Percentiles rank a stretch among this genome's conserved stretches.
Evolutionary conservation across 495 filamentous ascomycete genomes (phyloP).

Genomic region (Rhypophila decipiens): DNA sequence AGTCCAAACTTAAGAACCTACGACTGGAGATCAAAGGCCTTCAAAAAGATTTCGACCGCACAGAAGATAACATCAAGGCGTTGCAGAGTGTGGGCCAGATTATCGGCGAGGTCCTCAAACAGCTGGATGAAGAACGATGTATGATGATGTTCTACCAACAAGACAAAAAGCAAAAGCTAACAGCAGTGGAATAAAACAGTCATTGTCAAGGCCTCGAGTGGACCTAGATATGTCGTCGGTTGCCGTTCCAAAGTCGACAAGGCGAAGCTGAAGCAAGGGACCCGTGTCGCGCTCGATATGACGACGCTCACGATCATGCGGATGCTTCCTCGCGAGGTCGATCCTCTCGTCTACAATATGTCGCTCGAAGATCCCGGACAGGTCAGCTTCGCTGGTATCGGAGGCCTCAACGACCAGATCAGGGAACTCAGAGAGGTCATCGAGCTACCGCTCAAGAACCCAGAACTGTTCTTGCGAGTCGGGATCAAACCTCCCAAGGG

Average conservation of each 20-base stretch:
- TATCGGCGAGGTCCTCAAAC: conserved; percentile 97
- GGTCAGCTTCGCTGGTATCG: conserved; percentile 97
- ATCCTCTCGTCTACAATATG: conserved; percentile 99
- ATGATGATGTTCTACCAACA: conserved; percentile 33
- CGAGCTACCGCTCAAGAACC: conserved; percentile 96
- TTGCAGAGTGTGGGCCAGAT: conserved; percentile 99
- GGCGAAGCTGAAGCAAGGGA: conserved; percentile 92
- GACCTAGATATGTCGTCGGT: conserved; percentile 96
- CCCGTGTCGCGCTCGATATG: conserved; percentile 98
- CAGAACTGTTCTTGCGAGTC: conserved; percentile 91
- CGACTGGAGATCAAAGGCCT: conserved; percentile 91
- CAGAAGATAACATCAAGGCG: conserved; percentile 99
- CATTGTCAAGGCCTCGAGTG: conserved; percentile 85
- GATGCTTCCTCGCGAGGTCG: conserved; percentile 97
- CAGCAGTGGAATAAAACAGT: conserved; percentile 25
- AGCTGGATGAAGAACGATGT: conserved; percentile 99
- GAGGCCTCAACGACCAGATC: conserved; percentile 98
- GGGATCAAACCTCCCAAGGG: conserved; percentile 99
- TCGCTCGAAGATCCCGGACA: conserved; percentile 97
- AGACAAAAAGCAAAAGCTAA: neutral
- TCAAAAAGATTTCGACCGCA: conserved; percentile 90
- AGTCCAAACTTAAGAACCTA: conserved; percentile 88
- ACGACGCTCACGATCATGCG: conserved; percentile 99
- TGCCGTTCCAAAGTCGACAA: conserved; percentile 98
- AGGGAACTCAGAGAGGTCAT: conserved; percentile 97